Evolutionary conservation across 2,329 filamentous ascomycete genomes (phyloP).

Genomic region (Xylariaceae sp.): DNA sequence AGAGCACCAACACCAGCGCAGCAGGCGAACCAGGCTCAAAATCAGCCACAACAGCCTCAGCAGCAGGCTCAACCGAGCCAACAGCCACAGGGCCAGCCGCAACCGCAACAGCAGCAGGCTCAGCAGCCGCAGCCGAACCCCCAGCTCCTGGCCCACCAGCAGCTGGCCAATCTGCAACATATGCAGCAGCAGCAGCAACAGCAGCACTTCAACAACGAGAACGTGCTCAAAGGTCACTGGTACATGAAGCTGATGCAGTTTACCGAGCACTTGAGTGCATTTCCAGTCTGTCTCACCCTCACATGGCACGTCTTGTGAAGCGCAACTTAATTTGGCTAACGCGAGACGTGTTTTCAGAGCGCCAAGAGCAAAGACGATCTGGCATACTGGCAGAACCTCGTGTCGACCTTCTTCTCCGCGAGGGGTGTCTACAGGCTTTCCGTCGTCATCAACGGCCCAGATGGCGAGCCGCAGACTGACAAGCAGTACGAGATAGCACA

Average conservation of each 20-base stretch:
- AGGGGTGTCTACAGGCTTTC: conserved; percentile 70
- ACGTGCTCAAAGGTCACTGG: conserved; percentile 48
- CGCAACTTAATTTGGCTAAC: conserved; percentile 8
- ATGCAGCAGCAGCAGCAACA: conserved; percentile 15
- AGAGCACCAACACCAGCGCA: too few relatives aligned
- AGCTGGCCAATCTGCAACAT: conserved; percentile 15
- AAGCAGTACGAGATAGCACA: conserved; percentile 85
- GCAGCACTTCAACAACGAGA: conserved; percentile 41
- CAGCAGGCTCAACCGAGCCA: conserved; percentile 6
- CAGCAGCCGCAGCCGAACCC: conserved; percentile 23
- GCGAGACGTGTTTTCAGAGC: conserved; percentile 35
- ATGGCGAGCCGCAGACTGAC: conserved; percentile 45
- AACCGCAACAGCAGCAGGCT: conserved; percentile 24
- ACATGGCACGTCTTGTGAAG: neutral
- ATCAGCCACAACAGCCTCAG: conserved; percentile 4
- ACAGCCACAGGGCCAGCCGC: conserved; percentile 12
- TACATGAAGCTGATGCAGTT: conserved; percentile 55
- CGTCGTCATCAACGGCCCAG: conserved; percentile 44
- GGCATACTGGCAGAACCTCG: conserved; percentile 71
- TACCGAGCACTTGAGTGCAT: conserved; percentile 53
- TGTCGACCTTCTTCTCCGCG: conserved; percentile 71
- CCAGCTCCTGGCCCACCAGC: conserved; percentile 29
- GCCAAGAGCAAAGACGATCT: conserved; percentile 60
- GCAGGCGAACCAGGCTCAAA: conserved; percentile 6
- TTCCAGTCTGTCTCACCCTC: conserved; percentile 34